Base-by-base conservation (phyloP, 176 grass and related monocot genomes). In the Echinochloa phyllopogon region DNA sequence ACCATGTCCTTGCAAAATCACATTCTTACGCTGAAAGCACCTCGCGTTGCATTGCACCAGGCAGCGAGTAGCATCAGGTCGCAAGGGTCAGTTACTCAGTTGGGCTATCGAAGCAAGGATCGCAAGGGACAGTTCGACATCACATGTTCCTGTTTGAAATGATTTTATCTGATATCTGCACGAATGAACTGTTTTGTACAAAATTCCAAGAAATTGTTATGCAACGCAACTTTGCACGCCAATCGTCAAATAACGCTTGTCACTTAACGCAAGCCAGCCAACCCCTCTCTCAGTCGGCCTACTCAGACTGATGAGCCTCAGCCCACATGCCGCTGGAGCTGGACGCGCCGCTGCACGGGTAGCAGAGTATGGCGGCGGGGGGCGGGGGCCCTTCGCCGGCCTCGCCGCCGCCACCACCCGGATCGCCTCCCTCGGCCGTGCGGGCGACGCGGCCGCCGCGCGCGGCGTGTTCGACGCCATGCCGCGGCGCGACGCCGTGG, bases 401-500 rank as follows among this genome's bases (percentile, higher is more conserved):
- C 47, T 94, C 87, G 81, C 77, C 55, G 69, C 87, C 52, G 87
- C 84, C 85, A 94, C 93, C 6, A 90, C 89, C 77, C 66, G 44
- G 78, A 84, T 94, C 53, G 69, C 84, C 15, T 51, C 52, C 14
- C 82, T 83, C n/a, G 89, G 87, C 16, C 82, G 82, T 23, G 12
- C 81, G 6, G 90, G 93, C 6, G 78, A 68, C 7, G 72, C 86
- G 14, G 49, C 68, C 2, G 78, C 87, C 3, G 82, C 90, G 62
- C 85, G 87, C 66, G 86, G 86, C 60, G 60, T 92, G 74, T 94
- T 94, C 73, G 84, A 94, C 73, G 87, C 85, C 37, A 89, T 94
- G 89, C 89, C 87, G 21, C 67, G 51, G 65, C 78, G 77, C 67
- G 92, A 94, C 77, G 65, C 77, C 42, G 77, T 94, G 43, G 87